A percentile compares a stretch with the other conserved stretches of the same genome.
phyloP scores from a whole-genome alignment of 2,329 filamentous ascomycete species.

The Venturia aucupariae region DNA sequence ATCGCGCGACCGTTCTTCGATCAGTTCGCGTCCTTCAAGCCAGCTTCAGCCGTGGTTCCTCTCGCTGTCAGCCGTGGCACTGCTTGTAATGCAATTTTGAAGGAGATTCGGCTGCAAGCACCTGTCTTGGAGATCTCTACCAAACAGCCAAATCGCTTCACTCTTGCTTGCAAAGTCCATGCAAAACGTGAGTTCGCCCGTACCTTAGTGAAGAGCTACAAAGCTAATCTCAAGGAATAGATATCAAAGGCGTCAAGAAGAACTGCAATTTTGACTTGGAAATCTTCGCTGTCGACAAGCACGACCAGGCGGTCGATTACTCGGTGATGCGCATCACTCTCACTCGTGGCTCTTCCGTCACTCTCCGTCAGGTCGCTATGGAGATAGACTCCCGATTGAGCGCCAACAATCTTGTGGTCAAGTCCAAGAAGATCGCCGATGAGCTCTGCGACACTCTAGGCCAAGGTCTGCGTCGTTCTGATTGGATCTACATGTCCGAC shows the following conservation, averaged over 20 bases:
- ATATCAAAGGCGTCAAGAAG: constrained; percentile 36
- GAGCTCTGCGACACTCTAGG: constrained; percentile 2
- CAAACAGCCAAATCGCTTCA: not conserved
- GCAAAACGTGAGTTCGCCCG: not conserved
- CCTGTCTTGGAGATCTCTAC: not conserved
- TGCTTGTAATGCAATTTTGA: not conserved
- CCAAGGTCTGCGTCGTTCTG: not conserved
- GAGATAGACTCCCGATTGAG: not conserved
- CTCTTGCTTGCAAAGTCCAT: constrained; percentile 4
- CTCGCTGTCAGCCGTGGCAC: not conserved
- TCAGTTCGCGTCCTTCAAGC: constrained; percentile 7
- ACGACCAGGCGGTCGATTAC: constrained; percentile 65
- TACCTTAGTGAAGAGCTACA: not conserved
- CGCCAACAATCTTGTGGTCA: constrained; percentile 2
- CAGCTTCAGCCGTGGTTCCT: constrained; percentile 1
- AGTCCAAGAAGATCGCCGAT: not conserved
- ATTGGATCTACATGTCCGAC: constrained; percentile 9
- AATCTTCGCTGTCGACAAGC: constrained; percentile 81
- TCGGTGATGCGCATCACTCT: constrained; percentile 81
- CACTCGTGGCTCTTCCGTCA: constrained; percentile 53
- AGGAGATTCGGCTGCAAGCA: not conserved
- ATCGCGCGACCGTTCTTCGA: not conserved
- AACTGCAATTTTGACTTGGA: constrained; percentile 82
- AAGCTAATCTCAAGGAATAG: not conserved
- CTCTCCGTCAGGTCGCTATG: constrained; percentile 4